Conservation (phyloP, 768 basidiomycete genomes). For the Pleurotus giganteus region DNA sequence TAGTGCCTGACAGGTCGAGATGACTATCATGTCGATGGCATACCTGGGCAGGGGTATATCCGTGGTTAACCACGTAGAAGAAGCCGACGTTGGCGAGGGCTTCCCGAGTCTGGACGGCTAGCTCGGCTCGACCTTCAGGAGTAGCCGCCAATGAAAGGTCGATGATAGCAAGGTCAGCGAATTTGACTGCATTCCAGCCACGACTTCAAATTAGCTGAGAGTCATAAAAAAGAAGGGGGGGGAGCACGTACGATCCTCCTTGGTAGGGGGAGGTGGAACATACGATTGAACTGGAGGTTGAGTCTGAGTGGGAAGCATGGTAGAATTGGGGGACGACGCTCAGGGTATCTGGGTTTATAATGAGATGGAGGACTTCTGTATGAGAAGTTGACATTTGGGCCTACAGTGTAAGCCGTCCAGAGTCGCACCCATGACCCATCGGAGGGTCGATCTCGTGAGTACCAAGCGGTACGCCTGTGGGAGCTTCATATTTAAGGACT, state of each 20-base stretch:
- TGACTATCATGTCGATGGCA: no score
- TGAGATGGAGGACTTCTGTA: no score
- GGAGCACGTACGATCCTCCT: constrained; percentile 28
- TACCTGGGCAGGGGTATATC: constrained; percentile 39
- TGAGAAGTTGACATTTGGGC: no score
- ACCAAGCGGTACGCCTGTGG: no score
- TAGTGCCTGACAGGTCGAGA: not conserved
- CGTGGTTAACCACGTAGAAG: constrained; percentile 49
- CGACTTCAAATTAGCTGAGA: not conserved
- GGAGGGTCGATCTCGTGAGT: no score
- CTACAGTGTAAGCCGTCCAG: no score
- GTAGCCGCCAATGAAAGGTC: constrained; percentile 43
- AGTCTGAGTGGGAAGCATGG: constrained; percentile 5
- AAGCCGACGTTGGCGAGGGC: constrained; percentile 46
- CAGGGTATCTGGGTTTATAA: not conserved
- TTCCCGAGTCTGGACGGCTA: constrained; percentile 40
- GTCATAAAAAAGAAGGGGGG: constrained; percentile 1
- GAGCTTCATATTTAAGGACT: no score
- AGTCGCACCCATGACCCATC: no score
- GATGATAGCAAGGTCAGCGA: constrained; percentile 50
- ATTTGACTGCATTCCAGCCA: constrained; percentile 25
- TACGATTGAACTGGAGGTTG: constrained; percentile 36
- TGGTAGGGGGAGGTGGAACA: constrained; percentile 30
- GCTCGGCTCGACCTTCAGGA: constrained; percentile 31
- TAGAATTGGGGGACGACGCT: not conserved